phyloP scores from a whole-genome alignment of 176 grass and related monocot species.

The Secale cereale region DNA sequence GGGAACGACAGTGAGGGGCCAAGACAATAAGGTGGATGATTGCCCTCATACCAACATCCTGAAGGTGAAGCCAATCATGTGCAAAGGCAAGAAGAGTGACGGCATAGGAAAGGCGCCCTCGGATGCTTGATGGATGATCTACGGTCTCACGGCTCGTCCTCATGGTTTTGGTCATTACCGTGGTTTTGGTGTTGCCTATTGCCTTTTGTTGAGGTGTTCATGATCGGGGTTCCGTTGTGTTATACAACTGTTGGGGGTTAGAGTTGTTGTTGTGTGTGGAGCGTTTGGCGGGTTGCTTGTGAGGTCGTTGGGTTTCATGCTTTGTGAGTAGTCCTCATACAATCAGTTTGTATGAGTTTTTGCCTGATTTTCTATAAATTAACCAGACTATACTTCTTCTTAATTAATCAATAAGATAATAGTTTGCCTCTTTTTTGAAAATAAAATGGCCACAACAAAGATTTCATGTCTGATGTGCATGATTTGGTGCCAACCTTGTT shows the following conservation, averaged over 20 bases:
- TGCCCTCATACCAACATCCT: background rate
- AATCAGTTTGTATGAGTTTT: background rate
- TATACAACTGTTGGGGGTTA: background rate
- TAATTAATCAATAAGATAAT: background rate
- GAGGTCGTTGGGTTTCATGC: background rate
- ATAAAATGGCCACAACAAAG: constrained; percentile 74
- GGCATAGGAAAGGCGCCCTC: background rate
- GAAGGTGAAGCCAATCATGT: background rate
- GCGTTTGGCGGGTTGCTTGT: background rate
- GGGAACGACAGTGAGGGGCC: too few relatives aligned
- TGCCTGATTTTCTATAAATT: background rate
- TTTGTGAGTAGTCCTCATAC: background rate
- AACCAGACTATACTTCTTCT: background rate
- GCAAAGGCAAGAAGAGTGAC: background rate
- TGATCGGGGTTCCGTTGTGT: background rate
- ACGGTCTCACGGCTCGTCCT: background rate
- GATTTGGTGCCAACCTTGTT: constrained; percentile 32
- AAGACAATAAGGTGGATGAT: background rate
- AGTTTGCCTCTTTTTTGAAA: background rate
- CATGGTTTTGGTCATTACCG: background rate
- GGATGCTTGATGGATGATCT: background rate
- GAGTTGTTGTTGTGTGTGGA: background rate
- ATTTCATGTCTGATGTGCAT: constrained; percentile 42
- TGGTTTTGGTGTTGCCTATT: background rate
- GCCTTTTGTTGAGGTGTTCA: background rate